Conservation (phyloP, 75 land plant genomes). For the Selaginella moellendorffii region DNA sequence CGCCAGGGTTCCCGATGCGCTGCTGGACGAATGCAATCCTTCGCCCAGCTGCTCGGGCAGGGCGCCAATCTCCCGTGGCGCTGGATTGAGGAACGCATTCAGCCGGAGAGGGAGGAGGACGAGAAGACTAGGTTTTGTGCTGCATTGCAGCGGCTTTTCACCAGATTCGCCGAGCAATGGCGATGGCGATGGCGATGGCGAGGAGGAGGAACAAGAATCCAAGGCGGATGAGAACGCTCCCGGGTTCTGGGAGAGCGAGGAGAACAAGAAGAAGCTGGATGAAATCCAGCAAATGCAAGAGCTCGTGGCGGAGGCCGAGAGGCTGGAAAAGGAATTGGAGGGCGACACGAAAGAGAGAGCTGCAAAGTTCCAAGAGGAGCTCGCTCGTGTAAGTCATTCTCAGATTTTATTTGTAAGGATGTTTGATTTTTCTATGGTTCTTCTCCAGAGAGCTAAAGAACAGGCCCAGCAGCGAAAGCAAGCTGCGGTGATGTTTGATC, state of each 20-base stretch:
- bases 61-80: no score
- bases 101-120: no score
- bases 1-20: no score
- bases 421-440: not conserved
- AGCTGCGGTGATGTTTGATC: constrained; percentile 73
- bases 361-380: constrained; percentile 24
- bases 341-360: constrained; percentile 10
- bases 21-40: no score
- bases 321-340: constrained; percentile 20
- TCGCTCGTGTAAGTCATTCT: constrained; percentile 22
- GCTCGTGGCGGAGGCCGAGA: constrained; percentile 55
- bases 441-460: constrained; percentile 54
- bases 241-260: constrained; percentile 43
- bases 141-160: no score
- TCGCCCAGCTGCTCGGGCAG: no score
- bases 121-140: no score
- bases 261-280: constrained; percentile 29
- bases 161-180: no score
- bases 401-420: constrained; percentile 1
- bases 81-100: no score
- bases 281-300: constrained; percentile 62
- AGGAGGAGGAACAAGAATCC: constrained; percentile 17
- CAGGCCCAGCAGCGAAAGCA: constrained; percentile 66
- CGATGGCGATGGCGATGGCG: not conserved
- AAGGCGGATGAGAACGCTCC: no score